phyloP scores from a whole-genome alignment of 2,329 filamentous ascomycete genomes.

The Epicoccum nigrum region DNA sequence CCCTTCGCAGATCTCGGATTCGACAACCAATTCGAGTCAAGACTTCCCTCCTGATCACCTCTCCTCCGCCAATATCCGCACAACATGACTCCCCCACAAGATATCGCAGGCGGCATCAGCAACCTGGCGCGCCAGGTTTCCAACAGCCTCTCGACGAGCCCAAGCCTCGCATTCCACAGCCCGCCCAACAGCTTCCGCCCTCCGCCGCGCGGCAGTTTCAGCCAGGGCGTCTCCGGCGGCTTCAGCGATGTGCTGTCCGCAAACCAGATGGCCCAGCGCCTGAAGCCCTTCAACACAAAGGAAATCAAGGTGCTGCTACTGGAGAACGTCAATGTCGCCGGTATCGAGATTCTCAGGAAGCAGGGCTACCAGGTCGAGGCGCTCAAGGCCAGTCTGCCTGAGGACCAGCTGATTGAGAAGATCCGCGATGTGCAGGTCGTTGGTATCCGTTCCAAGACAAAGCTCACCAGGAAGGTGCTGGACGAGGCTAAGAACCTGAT shows the following conservation, averaged over 20 bases:
- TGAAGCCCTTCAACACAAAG: conserved; percentile 94
- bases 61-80: conserved; percentile 27
- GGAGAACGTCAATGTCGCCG: conserved; percentile 94
- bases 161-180: conserved; percentile 75
- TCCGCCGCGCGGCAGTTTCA: conserved; percentile 38
- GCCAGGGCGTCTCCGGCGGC: conserved; percentile 48
- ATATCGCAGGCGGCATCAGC: conserved; percentile 42
- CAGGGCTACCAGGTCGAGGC: conserved; percentile 98
- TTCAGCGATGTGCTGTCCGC: conserved; percentile 24
- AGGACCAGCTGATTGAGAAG: conserved; percentile 95
- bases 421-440: conserved; percentile 98
- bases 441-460: conserved; percentile 97
- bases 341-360: conserved; percentile 76
- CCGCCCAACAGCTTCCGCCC: conserved; percentile 65
- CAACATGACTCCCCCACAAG: conserved; percentile 46
- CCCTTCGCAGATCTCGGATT: conserved; percentile 18
- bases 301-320: conserved; percentile 96
- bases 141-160: conserved; percentile 72
- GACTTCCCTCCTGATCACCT: conserved; percentile 4
- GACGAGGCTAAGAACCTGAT: conserved; percentile 91
- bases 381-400: conserved; percentile 84
- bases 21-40: conserved; percentile 27
- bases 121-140: conserved; percentile 56
- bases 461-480: conserved; percentile 84
- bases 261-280: conserved; percentile 65